phyloP scores from a whole-genome alignment of 768 basidiomycete species.

The Agaricus subrufescens region DNA sequence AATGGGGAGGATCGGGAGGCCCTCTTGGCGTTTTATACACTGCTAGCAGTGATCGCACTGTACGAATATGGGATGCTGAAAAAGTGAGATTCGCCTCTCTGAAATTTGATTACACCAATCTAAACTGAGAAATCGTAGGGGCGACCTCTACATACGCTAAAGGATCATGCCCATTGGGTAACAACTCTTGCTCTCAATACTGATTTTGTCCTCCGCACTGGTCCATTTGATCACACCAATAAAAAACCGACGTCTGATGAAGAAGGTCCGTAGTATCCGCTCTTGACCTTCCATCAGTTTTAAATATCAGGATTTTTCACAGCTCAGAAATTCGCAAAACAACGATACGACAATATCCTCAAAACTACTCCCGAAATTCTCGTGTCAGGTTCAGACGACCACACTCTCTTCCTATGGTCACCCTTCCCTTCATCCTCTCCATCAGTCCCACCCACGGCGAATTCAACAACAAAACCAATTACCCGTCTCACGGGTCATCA shows the following conservation, averaged over 20 bases:
- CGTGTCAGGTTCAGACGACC: constrained; percentile 96
- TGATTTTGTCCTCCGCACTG: constrained; percentile 91
- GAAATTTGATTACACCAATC: neutral
- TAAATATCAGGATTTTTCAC: neutral
- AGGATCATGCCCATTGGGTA: constrained; percentile 99
- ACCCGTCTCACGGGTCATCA: constrained; percentile 92
- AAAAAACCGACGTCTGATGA: constrained; percentile 76
- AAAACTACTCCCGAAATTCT: constrained; percentile 70
- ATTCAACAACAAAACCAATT: constrained; percentile 34
- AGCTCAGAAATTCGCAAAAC: constrained; percentile 76
- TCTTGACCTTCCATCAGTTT: neutral
- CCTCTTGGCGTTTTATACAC: constrained; percentile 81
- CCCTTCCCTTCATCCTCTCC: constrained; percentile 51
- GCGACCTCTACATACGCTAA: constrained; percentile 75
- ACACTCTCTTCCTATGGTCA: constrained; percentile 96
- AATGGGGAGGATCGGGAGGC: constrained; percentile 81
- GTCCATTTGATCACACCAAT: constrained; percentile 87
- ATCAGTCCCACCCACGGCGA: constrained; percentile 13
- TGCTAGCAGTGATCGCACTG: constrained; percentile 90
- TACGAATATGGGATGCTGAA: constrained; percentile 89
- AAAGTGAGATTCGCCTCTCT: constrained; percentile 37
- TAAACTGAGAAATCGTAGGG: constrained; percentile 44
- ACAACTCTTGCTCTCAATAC: constrained; percentile 95
- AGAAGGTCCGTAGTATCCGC: constrained; percentile 52
- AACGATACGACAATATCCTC: constrained; percentile 71